These are phyloP conservation scores for Lichtheimia corymbifera DNA, from an alignment of 371 early-diverging fungal species.

Conservation along the genomic window DNA sequence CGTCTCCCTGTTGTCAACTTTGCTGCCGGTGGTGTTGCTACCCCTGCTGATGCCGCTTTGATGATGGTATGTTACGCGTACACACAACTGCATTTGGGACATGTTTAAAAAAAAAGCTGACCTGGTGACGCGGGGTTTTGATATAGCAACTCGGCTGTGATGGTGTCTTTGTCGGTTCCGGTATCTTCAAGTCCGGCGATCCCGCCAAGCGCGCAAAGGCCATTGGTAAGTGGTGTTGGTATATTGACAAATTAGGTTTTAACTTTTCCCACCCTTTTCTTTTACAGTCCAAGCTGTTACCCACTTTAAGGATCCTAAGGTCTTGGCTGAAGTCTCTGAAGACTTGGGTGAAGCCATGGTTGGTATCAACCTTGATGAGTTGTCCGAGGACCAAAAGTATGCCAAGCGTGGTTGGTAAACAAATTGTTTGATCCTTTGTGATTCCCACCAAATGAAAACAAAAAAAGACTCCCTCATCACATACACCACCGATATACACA, in stretches of 20 bases:
- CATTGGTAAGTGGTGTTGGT: slow-evolving; percentile 50
- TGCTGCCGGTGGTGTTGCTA: slow-evolving; percentile 96
- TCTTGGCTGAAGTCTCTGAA: slow-evolving; percentile 89
- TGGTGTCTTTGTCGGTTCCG: slow-evolving; percentile 92
- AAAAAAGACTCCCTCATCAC: too few species aligned
- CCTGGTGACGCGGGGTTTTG: background rate
- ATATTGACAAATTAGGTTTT: background rate
- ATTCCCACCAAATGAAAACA: too few species aligned
- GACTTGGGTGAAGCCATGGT: slow-evolving; percentile 97
- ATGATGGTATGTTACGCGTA: slow-evolving; percentile 73
- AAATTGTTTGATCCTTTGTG: background rate
- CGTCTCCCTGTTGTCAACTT: slow-evolving; percentile 97
- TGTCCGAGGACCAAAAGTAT: slow-evolving; percentile 70
- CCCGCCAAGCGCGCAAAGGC: slow-evolving; percentile 95
- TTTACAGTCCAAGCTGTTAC: slow-evolving; percentile 89
- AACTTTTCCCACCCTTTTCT: background rate
- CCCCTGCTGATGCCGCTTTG: slow-evolving; percentile 96
- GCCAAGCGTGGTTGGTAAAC: slow-evolving; percentile 78
- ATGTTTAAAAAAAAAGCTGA: background rate
- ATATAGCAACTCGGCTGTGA: slow-evolving; percentile 90
- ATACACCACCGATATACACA: too few species aligned
- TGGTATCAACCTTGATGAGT: slow-evolving; percentile 83
- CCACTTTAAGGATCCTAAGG: slow-evolving; percentile 87
- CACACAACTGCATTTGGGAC: background rate
- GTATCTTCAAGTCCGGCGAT: slow-evolving; percentile 93